Conservation (phyloP, 2,329 filamentous ascomycete species). For the Fusarium drepaniforme region DNA sequence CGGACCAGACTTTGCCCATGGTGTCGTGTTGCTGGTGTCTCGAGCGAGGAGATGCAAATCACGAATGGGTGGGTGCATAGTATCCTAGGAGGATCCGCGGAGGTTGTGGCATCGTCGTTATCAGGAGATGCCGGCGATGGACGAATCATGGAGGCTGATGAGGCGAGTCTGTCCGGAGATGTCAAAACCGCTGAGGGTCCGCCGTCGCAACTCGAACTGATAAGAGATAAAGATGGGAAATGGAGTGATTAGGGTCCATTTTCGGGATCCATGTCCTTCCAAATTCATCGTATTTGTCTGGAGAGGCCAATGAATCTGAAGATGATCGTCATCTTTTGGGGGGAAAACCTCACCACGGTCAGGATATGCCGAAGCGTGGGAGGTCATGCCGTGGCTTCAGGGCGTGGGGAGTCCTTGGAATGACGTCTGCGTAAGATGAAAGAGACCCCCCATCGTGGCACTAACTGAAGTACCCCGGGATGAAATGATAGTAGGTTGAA, state of each 20-base stretch:
- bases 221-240: slow-evolving; percentile 33
- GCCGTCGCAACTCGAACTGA: slow-evolving; percentile 26
- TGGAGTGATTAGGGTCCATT: neutral
- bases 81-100: slow-evolving; percentile 39
- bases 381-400: neutral
- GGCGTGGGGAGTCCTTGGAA: neutral
- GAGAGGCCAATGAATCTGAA: slow-evolving; percentile 15
- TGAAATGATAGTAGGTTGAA: neutral
- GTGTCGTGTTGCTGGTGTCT: slow-evolving; percentile 31
- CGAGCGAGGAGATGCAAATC: slow-evolving; percentile 48
- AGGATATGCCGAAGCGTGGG: slow-evolving; percentile 7
- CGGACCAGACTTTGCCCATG: slow-evolving; percentile 27
- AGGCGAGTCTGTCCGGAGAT: slow-evolving; percentile 42
- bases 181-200: slow-evolving; percentile 37
- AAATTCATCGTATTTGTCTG: neutral
- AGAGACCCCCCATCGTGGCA: neutral
- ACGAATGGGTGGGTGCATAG: slow-evolving; percentile 33
- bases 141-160: slow-evolving; percentile 44
- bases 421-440: neutral
- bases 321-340: slow-evolving; percentile 7
- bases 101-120: slow-evolving; percentile 36
- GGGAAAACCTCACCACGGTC: slow-evolving; percentile 6
- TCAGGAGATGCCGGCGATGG: slow-evolving; percentile 29
- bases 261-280: slow-evolving; percentile 17
- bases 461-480: neutral